Conservation (phyloP, 768 basidiomycete genomes). For the Pleurotus pulmonarius region DNA sequence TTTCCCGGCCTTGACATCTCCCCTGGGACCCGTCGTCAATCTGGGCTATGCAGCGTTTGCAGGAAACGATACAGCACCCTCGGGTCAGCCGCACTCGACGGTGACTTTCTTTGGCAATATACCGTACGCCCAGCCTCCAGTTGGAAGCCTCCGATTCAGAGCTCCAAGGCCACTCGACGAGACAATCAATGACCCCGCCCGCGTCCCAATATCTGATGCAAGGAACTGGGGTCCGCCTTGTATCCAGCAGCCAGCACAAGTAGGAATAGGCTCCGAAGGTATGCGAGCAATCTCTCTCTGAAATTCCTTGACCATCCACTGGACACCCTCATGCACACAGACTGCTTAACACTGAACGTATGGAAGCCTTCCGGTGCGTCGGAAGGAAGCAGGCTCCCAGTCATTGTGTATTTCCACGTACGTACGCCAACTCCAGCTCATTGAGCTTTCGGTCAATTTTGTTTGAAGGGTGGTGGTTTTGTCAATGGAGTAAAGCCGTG, state of each 20-base stretch:
- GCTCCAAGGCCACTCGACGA: conserved; percentile 36
- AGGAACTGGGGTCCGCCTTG: conserved; percentile 41
- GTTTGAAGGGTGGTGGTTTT: conserved; percentile 38
- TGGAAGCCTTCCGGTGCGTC: conserved; percentile 38
- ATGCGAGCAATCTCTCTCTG: background rate
- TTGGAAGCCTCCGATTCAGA: conserved; percentile 35
- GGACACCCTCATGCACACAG: conserved; percentile 14
- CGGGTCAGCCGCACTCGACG: conserved; percentile 27
- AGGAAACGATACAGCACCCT: conserved; percentile 36
- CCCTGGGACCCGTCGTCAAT: conserved; percentile 34
- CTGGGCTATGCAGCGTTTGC: conserved; percentile 36
- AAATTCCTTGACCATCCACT: background rate
- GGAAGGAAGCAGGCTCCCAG: conserved; percentile 31
- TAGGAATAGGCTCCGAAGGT: conserved; percentile 16
- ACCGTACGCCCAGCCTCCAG: conserved; percentile 38
- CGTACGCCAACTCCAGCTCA: background rate
- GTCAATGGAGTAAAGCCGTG: conserved; percentile 24
- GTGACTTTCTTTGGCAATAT: conserved; percentile 41
- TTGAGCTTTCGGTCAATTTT: background rate
- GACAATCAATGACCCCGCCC: background rate
- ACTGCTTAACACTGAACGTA: conserved; percentile 37
- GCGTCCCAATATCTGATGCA: conserved; percentile 31
- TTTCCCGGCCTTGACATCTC: conserved; percentile 11
- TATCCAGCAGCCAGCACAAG: conserved; percentile 41
- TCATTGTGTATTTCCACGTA: conserved; percentile 41